Conservation (phyloP, 2,329 filamentous ascomycete species). For the Colletotrichum ledebouriae region DNA sequence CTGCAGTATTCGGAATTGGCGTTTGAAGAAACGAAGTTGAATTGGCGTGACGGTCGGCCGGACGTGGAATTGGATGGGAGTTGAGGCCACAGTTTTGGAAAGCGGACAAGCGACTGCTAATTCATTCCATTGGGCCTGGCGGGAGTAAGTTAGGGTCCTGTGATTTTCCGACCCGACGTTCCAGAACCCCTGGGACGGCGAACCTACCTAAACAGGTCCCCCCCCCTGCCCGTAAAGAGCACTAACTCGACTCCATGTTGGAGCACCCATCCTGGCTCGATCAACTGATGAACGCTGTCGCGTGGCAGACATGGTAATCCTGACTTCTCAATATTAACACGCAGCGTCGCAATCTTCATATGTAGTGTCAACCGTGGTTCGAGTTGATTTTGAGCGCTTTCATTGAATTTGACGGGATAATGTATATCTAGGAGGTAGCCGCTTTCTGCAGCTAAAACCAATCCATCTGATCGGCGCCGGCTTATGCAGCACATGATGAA, state of each 20-base stretch:
- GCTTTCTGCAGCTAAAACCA: constrained; percentile 30
- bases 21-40: constrained; percentile 41
- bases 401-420: constrained; percentile 34
- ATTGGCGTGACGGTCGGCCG: constrained; percentile 38
- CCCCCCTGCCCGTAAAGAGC: constrained; percentile 10
- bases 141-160: constrained; percentile 33
- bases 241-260: constrained; percentile 17
- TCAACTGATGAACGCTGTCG: constrained; percentile 12
- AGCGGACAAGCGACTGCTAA: constrained; percentile 40
- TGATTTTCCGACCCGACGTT: constrained; percentile 43
- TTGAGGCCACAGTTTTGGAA: constrained; percentile 62
- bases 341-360: too few relatives aligned
- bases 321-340: constrained; percentile 1
- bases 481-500: constrained; percentile 37
- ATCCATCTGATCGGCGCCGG: constrained; percentile 32
- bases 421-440: constrained; percentile 39
- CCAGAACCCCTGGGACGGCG: constrained; percentile 35
- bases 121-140: constrained; percentile 43
- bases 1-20: constrained; percentile 49
- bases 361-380: neutral
- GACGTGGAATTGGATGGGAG: constrained; percentile 44
- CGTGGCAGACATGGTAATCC: constrained; percentile 40
- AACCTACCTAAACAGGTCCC: constrained; percentile 36
- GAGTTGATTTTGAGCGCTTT: constrained; percentile 28
- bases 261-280: constrained; percentile 16